Conservation (phyloP, 148 eudicot species). For the Vaccinium myrtillus region DNA sequence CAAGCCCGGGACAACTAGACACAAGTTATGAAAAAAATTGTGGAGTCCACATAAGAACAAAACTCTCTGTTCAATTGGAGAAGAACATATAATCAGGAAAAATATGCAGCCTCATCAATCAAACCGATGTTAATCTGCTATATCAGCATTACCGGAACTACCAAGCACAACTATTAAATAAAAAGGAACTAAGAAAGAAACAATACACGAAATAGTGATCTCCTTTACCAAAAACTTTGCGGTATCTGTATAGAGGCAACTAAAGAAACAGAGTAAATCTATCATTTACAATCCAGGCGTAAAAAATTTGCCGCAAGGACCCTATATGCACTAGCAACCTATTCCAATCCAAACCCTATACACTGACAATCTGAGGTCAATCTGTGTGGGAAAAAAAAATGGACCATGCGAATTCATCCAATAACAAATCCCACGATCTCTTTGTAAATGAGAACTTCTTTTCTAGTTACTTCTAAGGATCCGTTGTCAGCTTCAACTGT, state of each 20-base stretch:
- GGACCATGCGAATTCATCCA: conserved; percentile 6
- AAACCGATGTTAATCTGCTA: not conserved
- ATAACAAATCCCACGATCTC: conserved; percentile 6
- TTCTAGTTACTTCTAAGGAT: conserved; percentile 15
- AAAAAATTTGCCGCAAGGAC: not conserved
- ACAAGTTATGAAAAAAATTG: not conserved
- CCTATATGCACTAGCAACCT: conserved; percentile 14
- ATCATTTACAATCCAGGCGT: conserved; percentile 4
- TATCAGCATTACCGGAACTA: not conserved
- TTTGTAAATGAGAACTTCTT: conserved; percentile 9
- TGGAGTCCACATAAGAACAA: not conserved
- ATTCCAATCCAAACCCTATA: conserved; percentile 15
- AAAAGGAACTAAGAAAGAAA: not conserved
- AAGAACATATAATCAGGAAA: not conserved
- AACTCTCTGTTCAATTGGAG: not conserved
- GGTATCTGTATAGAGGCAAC: not conserved
- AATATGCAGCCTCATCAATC: not conserved
- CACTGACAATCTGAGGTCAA: not conserved
- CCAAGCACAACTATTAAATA: not conserved
- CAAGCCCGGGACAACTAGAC: not conserved
- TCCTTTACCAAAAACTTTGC: not conserved
- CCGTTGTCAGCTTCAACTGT: conserved; percentile 7
- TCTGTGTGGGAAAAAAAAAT: not conserved
- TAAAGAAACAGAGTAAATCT: not conserved
- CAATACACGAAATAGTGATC: not conserved